Evolutionary conservation across 1,284 basidiomycete genomes (phyloP), one percentile per base, ranked within the genome.

Genomic region (Ceratobasidium sp.): DNA sequence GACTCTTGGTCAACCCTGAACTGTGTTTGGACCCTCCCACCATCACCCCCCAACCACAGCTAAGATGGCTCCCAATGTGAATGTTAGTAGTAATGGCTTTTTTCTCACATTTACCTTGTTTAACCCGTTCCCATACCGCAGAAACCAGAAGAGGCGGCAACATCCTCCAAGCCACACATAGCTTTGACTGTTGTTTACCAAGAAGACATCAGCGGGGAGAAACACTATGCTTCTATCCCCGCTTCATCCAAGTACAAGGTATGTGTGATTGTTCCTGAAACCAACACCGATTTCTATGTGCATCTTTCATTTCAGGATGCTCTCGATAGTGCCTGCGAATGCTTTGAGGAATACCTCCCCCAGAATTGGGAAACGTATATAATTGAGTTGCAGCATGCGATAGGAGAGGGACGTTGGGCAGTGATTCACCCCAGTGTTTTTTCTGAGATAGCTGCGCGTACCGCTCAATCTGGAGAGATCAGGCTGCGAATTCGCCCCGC

Each of bases 331-430:
- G 41, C 68, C n/a, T 56, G 68, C 43, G 53, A 71, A 49, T 71
- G 68, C 37, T 61, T 71, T 29, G 68, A 71, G 37, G 68, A 71
- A 24, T 41, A 48, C 29, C 68, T 71, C 19, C 68, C 68, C 8
- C 19, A 46, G 7, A 34, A 71, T 29, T 56, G 37, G 41, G 53
- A 69, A 41, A 29, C 29, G 14, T 39, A 69, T 22, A 71, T 34
- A 37, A 24, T 71, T 61, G 68, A 71, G 31, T 24, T 71, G 24
- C 54, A 71, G 37, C 68, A 71, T 41, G 54, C 56, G 14, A 71
- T 71, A 22, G 41, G 68, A 39, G 41, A 71, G 13, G 68, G 68
- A 19, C 39, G 68, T 16, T 71, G 68, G 68, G 68, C 68, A n/a
- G 39, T 56, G 19, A 61, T 71, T 27, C 68, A 71, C 48, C 68